phyloP scores from a whole-genome alignment of 129 eudicot species.

The Lactuca saligna region DNA sequence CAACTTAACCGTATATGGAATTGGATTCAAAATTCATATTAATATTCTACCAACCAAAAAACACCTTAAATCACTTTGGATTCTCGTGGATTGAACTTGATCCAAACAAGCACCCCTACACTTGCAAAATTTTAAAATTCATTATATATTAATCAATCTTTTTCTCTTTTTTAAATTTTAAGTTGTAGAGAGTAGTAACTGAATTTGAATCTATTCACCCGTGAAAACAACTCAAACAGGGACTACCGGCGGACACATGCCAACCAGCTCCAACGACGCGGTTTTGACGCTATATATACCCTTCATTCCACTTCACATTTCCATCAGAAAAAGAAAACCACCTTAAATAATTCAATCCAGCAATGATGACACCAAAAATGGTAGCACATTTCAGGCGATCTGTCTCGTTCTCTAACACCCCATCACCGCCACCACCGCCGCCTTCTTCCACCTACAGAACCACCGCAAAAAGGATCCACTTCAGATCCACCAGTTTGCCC shows the following conservation, averaged over 20 bases:
- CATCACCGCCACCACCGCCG: constrained; percentile 30
- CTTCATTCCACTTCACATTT: not conserved
- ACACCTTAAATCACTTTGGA: too few species aligned
- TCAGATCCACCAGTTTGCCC: constrained; percentile 72
- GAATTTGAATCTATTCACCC: constrained; percentile 19
- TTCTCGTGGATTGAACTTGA: too few species aligned
- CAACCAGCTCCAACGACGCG: constrained; percentile 36
- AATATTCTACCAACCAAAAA: too few species aligned
- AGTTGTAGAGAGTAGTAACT: not conserved
- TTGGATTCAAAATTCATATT: too few species aligned
- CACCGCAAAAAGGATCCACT: constrained; percentile 43
- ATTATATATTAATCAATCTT: too few species aligned
- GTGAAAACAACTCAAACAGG: constrained; percentile 19
- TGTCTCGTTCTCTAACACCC: constrained; percentile 51
- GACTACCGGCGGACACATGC: constrained; percentile 17
- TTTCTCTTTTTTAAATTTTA: too few species aligned
- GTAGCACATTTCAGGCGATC: constrained; percentile 65
- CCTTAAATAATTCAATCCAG: not conserved
- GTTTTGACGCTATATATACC: constrained; percentile 32
- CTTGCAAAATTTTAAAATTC: too few species aligned
- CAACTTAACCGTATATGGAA: too few species aligned
- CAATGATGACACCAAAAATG: constrained; percentile 59
- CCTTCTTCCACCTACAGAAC: constrained; percentile 10
- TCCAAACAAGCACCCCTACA: too few species aligned
- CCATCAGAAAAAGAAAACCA: not conserved